These are phyloP conservation scores for Vitis labrusca DNA, from an alignment of 164 flowering plant genomes.

Conservation along the genomic window DNA sequence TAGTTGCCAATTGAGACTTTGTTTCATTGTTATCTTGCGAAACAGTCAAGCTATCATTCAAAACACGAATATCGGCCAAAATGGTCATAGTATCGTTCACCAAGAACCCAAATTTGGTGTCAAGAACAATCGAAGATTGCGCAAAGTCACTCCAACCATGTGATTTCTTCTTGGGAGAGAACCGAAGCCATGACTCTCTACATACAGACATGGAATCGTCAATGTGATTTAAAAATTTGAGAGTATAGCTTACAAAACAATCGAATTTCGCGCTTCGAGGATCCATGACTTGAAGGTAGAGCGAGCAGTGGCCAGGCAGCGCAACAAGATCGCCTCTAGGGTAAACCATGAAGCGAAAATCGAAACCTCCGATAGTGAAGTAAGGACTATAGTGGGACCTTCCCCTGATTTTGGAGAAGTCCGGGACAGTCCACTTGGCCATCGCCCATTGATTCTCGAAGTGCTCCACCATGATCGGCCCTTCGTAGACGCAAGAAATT, in stretches of 20 bases:
- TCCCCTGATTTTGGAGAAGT: constrained; percentile 69
- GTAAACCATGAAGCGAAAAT: constrained; percentile 81
- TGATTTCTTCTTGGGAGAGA: constrained; percentile 87
- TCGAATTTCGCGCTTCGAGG: constrained; percentile 90
- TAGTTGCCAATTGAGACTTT: constrained; percentile 26
- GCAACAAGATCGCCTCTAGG: constrained; percentile 95
- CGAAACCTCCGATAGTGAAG: constrained; percentile 91
- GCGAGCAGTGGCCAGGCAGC: constrained; percentile 83
- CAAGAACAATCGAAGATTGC: constrained; percentile 59
- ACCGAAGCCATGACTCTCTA: constrained; percentile 92
- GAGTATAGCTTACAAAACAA: constrained; percentile 81
- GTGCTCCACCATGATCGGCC: constrained; percentile 20
- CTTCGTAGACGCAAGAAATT: neutral
- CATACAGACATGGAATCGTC: constrained; percentile 72
- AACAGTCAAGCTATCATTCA: constrained; percentile 73
- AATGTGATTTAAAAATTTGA: constrained; percentile 58
- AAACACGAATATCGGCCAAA: constrained; percentile 77
- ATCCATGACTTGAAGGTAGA: constrained; percentile 89
- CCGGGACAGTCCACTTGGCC: constrained; percentile 77
- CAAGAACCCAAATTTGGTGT: constrained; percentile 59
- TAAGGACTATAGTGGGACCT: constrained; percentile 87
- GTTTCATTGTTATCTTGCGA: constrained; percentile 54
- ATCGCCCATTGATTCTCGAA: constrained; percentile 51
- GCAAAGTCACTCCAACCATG: constrained; percentile 98
- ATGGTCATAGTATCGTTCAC: constrained; percentile 57